Conservation (phyloP, 306 rosid species). For the Acacia melanoxylon region DNA sequence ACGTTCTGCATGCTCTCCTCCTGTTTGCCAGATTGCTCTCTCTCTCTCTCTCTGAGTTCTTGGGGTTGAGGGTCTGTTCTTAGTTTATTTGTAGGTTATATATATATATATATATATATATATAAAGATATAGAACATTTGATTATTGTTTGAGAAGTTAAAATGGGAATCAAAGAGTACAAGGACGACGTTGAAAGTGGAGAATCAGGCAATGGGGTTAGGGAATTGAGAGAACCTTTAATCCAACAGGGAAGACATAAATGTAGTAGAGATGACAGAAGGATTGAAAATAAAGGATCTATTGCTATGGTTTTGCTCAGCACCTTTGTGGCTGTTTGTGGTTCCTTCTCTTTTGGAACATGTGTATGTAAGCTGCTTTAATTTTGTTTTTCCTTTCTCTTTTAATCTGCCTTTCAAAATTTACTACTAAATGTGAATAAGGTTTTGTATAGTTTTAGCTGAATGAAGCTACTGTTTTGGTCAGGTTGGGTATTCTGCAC, state of each 20-base stretch:
- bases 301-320: constrained; percentile 73
- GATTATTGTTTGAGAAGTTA: background rate
- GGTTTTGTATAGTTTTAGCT: constrained; percentile 12
- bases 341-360: constrained; percentile 83
- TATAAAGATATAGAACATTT: background rate
- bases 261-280: no score
- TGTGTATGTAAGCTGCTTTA: constrained; percentile 54
- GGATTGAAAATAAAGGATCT: constrained; percentile 38
- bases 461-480: constrained; percentile 17
- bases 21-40: background rate
- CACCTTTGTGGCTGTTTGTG: constrained; percentile 79
- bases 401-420: background rate
- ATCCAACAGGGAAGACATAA: constrained; percentile 29
- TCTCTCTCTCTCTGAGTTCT: background rate
- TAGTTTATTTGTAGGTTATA: background rate
- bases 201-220: constrained; percentile 21
- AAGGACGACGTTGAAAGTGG: constrained; percentile 62
- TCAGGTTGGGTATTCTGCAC: constrained; percentile 62
- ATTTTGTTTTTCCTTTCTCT: background rate
- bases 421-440: background rate
- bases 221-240: constrained; percentile 54
- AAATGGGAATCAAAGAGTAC: constrained; percentile 54
- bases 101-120: no score
- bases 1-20: constrained; percentile 30
- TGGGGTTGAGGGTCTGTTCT: background rate